Evolutionary conservation across 2,329 filamentous ascomycete genomes (phyloP).

Genomic region (Colletotrichum lentis): DNA sequence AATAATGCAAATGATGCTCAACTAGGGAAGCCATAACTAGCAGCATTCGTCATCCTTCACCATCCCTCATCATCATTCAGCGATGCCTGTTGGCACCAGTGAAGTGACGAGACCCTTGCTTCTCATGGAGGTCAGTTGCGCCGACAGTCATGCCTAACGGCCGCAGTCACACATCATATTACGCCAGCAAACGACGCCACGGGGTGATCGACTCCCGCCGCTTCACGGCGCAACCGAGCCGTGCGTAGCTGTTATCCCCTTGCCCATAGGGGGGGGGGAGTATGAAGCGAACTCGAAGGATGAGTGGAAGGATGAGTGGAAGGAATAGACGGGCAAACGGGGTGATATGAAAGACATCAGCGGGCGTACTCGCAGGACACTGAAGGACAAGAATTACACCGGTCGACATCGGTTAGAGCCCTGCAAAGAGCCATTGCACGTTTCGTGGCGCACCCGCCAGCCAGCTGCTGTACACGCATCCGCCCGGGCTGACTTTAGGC

Average conservation of each 20-base stretch:
- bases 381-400: not conserved
- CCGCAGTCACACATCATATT: not conserved
- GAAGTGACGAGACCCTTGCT: not conserved
- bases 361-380: not conserved
- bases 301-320: too few species aligned
- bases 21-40: too few species aligned
- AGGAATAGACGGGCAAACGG: too few species aligned
- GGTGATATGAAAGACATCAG: too few species aligned
- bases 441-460: not conserved
- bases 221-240: not conserved
- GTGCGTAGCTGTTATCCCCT: too few species aligned
- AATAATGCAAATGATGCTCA: not conserved
- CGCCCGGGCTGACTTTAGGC: slow-evolving; percentile 10
- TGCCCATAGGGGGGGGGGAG: not conserved
- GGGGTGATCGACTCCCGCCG: slow-evolving; percentile 11
- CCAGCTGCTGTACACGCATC: not conserved
- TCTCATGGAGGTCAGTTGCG: not conserved
- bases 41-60: not conserved
- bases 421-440: not conserved
- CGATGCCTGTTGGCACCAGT: not conserved
- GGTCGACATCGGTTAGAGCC: not conserved
- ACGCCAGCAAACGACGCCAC: not conserved
- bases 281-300: not conserved
- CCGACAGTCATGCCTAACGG: not conserved
- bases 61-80: not conserved